phyloP scores from a whole-genome alignment of 2,329 filamentous ascomycete genomes.

The Fusarium camptoceras region DNA sequence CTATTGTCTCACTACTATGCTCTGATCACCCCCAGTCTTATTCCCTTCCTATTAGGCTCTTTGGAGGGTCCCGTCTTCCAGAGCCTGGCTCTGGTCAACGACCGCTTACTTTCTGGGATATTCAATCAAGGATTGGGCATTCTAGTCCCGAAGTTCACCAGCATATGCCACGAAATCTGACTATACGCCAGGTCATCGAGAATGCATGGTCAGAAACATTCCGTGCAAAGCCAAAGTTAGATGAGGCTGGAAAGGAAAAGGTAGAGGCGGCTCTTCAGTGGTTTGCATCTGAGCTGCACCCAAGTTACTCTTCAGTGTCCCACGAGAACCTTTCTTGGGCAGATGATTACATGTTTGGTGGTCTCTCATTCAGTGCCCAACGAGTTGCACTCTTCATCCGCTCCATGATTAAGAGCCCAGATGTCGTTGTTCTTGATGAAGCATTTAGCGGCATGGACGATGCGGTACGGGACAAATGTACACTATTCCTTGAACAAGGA shows the following conservation, averaged over 20 bases:
- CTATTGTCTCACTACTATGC: slow-evolving; percentile 88
- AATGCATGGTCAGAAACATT: slow-evolving; percentile 94
- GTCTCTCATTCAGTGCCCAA: slow-evolving; percentile 83
- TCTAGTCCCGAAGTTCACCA: slow-evolving; percentile 94
- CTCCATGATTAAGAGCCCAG: slow-evolving; percentile 81
- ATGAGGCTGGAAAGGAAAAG: slow-evolving; percentile 64
- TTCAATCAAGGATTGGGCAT: slow-evolving; percentile 90
- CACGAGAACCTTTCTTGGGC: slow-evolving; percentile 69
- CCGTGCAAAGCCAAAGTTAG: slow-evolving; percentile 74
- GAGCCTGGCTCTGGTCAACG: slow-evolving; percentile 72
- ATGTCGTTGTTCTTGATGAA: slow-evolving; percentile 88
- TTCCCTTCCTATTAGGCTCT: slow-evolving; percentile 85
- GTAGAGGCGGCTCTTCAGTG: slow-evolving; percentile 78
- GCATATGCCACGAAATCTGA: slow-evolving; percentile 85
- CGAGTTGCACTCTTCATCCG: slow-evolving; percentile 87
- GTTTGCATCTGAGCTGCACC: slow-evolving; percentile 84
- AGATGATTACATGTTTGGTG: slow-evolving; percentile 74
- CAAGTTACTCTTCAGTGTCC: slow-evolving; percentile 51
- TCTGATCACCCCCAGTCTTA: slow-evolving; percentile 98
- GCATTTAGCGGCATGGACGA: slow-evolving; percentile 89
- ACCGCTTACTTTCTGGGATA: slow-evolving; percentile 90
- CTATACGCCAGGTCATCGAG: slow-evolving; percentile 79
- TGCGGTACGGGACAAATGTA: slow-evolving; percentile 84
- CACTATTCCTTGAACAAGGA: slow-evolving; percentile 79
- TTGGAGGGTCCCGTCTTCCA: slow-evolving; percentile 84